Evolutionary conservation across 2,329 filamentous ascomycete species (phyloP), one percentile per base, ranked within the genome.

Genomic region (Hirsutella rhossiliensis): DNA sequence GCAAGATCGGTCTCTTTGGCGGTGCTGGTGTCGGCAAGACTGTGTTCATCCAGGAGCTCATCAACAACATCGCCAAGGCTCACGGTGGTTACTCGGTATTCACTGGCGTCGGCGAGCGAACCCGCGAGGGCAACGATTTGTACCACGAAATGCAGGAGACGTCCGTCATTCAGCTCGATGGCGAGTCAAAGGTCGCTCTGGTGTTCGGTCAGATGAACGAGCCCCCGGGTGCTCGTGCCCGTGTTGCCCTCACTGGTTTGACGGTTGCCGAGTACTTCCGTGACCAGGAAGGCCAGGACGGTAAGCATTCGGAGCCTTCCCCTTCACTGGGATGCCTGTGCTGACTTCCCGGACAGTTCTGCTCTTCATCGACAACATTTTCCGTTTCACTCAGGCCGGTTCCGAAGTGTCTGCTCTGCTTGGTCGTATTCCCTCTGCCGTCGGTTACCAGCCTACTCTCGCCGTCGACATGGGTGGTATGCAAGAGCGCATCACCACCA

Each of bases 71-170:
- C 67, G 92, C 92, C 75, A 97, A 97, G 82, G 92, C 92, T 61
- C 92, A 98, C 78, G 92, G 92, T 94, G 92, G 92, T 94, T 98
- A 94, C 86, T 98, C 92, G 57, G 92, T 98, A 68, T 98, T 98
- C 84, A 95, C 88, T 67, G 92, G 92, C 90, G 92, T 98, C 73
- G 92, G 92, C 70, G 92, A 98, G 84, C 90, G 92, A 79, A 98
- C 92, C 67, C 92, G 92, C 87, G 92, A 98, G 83, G 92, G 92
- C 81, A 98, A 98, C 82, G 92, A 98, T 83, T 73, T 98, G 79
- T 98, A 98, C 84, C 90, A 98, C 76, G 92, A 98, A 82, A 98
- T 98, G 92, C 92, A 97, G 79, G 90, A 98, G 77, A 98, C 92
- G 58, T 87, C 86, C 65, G 92, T 98, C 80, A 98, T 98, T 73